phyloP scores from a whole-genome alignment of 1,284 basidiomycete genomes.

The Flammula alnicola region DNA sequence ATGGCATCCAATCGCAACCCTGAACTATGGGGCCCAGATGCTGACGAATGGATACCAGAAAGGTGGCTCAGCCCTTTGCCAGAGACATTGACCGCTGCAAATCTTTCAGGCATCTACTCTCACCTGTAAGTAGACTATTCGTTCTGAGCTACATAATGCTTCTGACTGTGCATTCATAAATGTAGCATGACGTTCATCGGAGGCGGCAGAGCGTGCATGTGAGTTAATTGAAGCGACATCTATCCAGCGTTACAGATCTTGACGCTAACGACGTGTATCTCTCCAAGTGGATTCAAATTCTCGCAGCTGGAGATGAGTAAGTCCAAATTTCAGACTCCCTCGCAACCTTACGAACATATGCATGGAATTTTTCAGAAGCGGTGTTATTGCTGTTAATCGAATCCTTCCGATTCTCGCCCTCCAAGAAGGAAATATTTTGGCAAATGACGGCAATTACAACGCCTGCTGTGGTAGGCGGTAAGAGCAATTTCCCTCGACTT shows the following conservation, averaged over 20 bases:
- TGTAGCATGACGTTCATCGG: constrained; percentile 49
- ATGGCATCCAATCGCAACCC: constrained; percentile 19
- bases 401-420: constrained; percentile 15
- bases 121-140: constrained; percentile 30
- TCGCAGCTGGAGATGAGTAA: constrained; percentile 39
- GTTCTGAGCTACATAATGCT: neutral
- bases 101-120: constrained; percentile 39
- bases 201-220: constrained; percentile 44
- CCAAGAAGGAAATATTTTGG: constrained; percentile 20
- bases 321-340: constrained; percentile 4
- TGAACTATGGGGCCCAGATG: constrained; percentile 23
- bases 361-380: constrained; percentile 11
- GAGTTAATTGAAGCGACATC: constrained; percentile 9
- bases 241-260: neutral
- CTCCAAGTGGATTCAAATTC: constrained; percentile 37
- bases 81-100: constrained; percentile 21
- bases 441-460: constrained; percentile 14
- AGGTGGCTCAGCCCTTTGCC: constrained; percentile 23
- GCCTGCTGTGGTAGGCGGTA: constrained; percentile 6
- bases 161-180: neutral
- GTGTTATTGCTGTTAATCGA: constrained; percentile 16
- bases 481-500: constrained; percentile 2
- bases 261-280: neutral
- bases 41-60: constrained; percentile 27
- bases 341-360: neutral